Percentiles rank a stretch among this genome's conserved stretches.
phyloP scores from a whole-genome alignment of 352 stramenopile species.

The Pythium diclinum region DNA sequence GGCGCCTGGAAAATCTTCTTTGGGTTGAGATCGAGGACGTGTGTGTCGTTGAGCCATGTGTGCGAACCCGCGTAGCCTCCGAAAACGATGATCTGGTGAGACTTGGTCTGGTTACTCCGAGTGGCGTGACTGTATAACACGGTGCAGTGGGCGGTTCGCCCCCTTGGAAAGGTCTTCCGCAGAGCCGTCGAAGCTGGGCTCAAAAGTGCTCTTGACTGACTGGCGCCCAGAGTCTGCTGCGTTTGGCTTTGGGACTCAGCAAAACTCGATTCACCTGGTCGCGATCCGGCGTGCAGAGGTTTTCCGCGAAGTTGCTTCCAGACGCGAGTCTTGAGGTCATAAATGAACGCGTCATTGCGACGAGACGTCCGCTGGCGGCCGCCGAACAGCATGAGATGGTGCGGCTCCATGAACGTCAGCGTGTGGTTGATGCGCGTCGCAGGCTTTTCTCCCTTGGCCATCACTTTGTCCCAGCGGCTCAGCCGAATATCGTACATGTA shows the following conservation, averaged over 20 bases:
- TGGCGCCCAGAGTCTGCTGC: not conserved
- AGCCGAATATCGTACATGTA: constrained; percentile 52
- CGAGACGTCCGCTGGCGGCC: constrained; percentile 41
- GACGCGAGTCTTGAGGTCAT: constrained; percentile 25
- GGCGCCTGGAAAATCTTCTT: not conserved
- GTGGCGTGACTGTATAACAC: constrained; percentile 30
- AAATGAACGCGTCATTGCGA: constrained; percentile 58
- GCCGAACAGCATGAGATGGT: constrained; percentile 63
- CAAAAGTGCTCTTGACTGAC: not conserved
- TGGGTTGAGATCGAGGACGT: constrained; percentile 32
- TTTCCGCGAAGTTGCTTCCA: constrained; percentile 8
- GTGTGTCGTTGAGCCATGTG: constrained; percentile 62
- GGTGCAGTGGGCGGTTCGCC: constrained; percentile 45
- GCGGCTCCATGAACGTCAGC: constrained; percentile 41
- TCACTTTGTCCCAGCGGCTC: constrained; percentile 56
- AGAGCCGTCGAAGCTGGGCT: not conserved
- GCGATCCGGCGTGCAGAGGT: not conserved
- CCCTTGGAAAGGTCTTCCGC: constrained; percentile 15
- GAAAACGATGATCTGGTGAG: constrained; percentile 54
- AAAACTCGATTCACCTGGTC: not conserved
- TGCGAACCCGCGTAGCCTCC: constrained; percentile 61
- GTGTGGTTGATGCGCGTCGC: constrained; percentile 60
- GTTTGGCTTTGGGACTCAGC: not conserved
- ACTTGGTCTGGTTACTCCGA: not conserved
- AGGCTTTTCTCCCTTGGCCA: constrained; percentile 38